Evolutionary conservation across 179 eudicot species (phyloP).

Genomic region (Silene coronaria): DNA sequence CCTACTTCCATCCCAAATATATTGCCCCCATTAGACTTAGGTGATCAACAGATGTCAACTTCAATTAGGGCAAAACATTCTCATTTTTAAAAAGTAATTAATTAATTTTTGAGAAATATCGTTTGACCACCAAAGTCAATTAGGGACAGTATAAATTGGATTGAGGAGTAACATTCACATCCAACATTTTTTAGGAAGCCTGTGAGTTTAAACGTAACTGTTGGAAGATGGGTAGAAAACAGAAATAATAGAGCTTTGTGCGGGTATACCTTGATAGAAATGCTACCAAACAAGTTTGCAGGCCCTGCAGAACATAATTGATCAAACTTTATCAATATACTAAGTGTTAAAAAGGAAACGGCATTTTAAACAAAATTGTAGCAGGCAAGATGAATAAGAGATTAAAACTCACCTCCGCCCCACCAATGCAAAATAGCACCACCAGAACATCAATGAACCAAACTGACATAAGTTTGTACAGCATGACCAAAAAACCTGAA

Average conservation of each 20-base stretch:
- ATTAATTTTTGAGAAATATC: no score
- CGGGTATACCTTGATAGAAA: slow-evolving; percentile 61
- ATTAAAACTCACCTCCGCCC: slow-evolving; percentile 63
- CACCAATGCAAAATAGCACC: slow-evolving; percentile 89
- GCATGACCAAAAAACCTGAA: slow-evolving; percentile 85
- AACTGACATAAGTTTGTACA: slow-evolving; percentile 86
- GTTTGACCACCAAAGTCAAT: no score
- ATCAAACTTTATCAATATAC: slow-evolving; percentile 17
- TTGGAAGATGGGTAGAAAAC: neutral
- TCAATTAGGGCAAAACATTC: no score
- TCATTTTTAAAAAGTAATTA: no score
- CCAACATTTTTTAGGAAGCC: neutral
- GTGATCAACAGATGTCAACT: no score
- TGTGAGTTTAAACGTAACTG: neutral
- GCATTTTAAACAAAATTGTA: neutral
- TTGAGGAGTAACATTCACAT: neutral
- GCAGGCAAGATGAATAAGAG: neutral
- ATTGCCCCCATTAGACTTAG: no score
- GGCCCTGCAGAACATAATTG: slow-evolving; percentile 53
- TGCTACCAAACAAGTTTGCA: slow-evolving; percentile 94
- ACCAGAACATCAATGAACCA: slow-evolving; percentile 91
- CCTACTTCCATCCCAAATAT: no score
- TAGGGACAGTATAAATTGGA: no score
- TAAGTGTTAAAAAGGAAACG: neutral
- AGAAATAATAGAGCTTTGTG: neutral